phyloP scores from a whole-genome alignment of 306 rosid genomes.

The Cicer cuneatum region DNA sequence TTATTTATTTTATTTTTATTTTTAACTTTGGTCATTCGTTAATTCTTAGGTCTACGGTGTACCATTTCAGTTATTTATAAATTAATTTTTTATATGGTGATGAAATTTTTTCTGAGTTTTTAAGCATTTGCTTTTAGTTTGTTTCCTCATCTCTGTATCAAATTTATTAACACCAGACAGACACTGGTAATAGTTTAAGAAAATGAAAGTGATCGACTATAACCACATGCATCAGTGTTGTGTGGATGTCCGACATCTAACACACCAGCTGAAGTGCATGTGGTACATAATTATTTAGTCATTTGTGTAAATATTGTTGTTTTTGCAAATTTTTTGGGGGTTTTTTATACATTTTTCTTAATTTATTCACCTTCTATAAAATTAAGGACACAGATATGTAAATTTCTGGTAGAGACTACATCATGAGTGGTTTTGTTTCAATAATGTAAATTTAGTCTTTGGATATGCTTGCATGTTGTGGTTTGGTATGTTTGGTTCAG shows the following conservation, averaged over 20 bases:
- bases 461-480: constrained; percentile 15
- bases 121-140: constrained; percentile 10
- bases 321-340: background rate
- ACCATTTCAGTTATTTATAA: background rate
- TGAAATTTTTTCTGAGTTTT: constrained; percentile 19
- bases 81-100: background rate
- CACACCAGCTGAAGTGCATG: too few relatives aligned
- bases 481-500: constrained; percentile 17
- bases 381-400: background rate
- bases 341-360: background rate
- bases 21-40: background rate
- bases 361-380: background rate
- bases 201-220: too few relatives aligned
- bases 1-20: background rate
- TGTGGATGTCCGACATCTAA: too few relatives aligned
- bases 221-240: too few relatives aligned
- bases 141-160: background rate
- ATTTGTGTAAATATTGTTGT: background rate
- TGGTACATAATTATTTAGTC: background rate
- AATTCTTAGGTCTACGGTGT: background rate
- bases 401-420: background rate
- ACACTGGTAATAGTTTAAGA: too few relatives aligned
- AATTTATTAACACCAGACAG: background rate
- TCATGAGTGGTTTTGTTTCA: constrained; percentile 10
- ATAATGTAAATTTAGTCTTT: background rate